Evolutionary conservation across 2,329 filamentous ascomycete genomes (phyloP).

Genomic region (Scedosporium boydii): DNA sequence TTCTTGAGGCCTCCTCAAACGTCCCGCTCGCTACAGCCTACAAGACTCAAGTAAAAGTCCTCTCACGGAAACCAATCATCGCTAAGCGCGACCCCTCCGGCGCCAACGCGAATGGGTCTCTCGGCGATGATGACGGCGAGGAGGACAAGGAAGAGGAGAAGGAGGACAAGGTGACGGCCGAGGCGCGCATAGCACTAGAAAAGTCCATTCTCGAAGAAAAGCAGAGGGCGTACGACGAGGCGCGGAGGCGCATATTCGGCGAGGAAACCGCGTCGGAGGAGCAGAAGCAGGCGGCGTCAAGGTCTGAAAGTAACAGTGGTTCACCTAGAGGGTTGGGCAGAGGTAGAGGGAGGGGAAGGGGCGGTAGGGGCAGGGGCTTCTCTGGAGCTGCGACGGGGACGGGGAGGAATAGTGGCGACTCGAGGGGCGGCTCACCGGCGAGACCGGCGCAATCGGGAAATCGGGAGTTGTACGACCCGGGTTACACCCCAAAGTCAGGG

Average conservation of each 20-base stretch:
- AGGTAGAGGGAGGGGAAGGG: background rate
- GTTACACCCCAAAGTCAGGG: slow-evolving; percentile 55
- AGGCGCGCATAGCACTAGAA: slow-evolving; percentile 70
- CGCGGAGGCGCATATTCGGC: slow-evolving; percentile 78
- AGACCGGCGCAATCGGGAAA: slow-evolving; percentile 14
- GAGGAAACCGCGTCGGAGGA: slow-evolving; percentile 22
- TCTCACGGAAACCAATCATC: slow-evolving; percentile 70
- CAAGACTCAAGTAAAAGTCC: slow-evolving; percentile 73
- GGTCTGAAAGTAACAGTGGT: slow-evolving; percentile 30
- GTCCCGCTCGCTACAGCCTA: slow-evolving; percentile 59
- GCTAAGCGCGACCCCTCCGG: slow-evolving; percentile 46
- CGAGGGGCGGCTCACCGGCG: background rate
- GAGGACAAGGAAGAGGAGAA: slow-evolving; percentile 57
- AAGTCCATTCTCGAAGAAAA: slow-evolving; percentile 79
- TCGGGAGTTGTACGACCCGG: slow-evolving; percentile 70
- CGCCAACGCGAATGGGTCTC: slow-evolving; percentile 34
- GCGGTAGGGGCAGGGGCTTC: background rate
- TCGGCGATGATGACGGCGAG: slow-evolving; percentile 38
- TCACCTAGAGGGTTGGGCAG: slow-evolving; percentile 17
- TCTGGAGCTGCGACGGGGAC: background rate
- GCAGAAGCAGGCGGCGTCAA: slow-evolving; percentile 28
- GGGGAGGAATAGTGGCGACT: background rate
- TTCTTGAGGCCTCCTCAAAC: slow-evolving; percentile 54
- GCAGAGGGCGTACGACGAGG: slow-evolving; percentile 82
- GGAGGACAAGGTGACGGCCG: slow-evolving; percentile 57